Conservation (phyloP, 2,329 filamentous ascomycete genomes). For the Truncatella angustata region DNA sequence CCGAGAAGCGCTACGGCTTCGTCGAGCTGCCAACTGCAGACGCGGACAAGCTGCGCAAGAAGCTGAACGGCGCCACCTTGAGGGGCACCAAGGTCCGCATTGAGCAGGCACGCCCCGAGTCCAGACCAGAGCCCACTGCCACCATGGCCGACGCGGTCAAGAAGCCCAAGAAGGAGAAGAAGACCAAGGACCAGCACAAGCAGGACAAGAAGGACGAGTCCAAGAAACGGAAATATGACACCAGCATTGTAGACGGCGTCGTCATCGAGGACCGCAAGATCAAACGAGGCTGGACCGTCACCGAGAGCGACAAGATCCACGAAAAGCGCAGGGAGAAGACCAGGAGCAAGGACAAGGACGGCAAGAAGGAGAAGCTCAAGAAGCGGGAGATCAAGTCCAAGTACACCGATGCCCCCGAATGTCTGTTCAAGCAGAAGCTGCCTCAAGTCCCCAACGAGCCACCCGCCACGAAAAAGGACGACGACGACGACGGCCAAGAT, state of each 20-base stretch:
- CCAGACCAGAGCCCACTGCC: slow-evolving; percentile 40
- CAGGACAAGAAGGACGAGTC: slow-evolving; percentile 30
- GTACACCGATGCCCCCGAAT: slow-evolving; percentile 77
- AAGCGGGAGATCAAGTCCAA: slow-evolving; percentile 66
- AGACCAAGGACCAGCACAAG: slow-evolving; percentile 29
- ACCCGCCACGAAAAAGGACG: slow-evolving; percentile 40
- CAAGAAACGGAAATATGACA: slow-evolving; percentile 52
- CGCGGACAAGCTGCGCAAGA: slow-evolving; percentile 88
- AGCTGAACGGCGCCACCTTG: slow-evolving; percentile 81
- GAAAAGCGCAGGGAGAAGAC: slow-evolving; percentile 44
- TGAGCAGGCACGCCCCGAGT: slow-evolving; percentile 72
- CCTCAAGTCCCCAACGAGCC: slow-evolving; percentile 48
- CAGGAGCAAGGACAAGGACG: slow-evolving; percentile 41
- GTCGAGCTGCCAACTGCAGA: slow-evolving; percentile 78
- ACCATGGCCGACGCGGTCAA: no score
- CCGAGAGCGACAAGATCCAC: slow-evolving; percentile 47
- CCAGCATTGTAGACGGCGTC: slow-evolving; percentile 61
- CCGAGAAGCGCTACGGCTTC: slow-evolving; percentile 87
- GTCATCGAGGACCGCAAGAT: slow-evolving; percentile 76
- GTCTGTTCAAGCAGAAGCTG: slow-evolving; percentile 79
- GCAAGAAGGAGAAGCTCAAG: slow-evolving; percentile 52
- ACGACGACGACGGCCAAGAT: slow-evolving; percentile 38
- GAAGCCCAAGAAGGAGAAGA: slow-evolving; percentile 28
- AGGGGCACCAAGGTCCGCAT: slow-evolving; percentile 84
- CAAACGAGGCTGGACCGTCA: slow-evolving; percentile 86